Percentiles rank a stretch among this genome's conserved stretches.
phyloP scores from a whole-genome alignment of 176 grass and related monocot genomes.

The Coix lacrymajobi region DNA sequence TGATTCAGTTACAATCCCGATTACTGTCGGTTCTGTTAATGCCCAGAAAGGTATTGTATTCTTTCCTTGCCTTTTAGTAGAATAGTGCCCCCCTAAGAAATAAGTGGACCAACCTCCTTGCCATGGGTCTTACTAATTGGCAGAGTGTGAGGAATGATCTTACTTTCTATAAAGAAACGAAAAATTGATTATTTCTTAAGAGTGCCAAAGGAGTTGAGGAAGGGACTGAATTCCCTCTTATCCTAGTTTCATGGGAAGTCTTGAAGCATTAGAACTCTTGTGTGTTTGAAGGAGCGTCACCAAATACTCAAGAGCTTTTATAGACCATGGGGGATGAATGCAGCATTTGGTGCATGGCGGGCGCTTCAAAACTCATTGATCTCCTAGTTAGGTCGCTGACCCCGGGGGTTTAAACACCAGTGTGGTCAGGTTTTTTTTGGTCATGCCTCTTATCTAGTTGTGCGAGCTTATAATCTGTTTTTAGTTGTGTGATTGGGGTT shows the following conservation, averaged over 20 bases:
- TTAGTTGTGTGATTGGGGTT: neutral
- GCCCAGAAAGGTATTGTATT: slow-evolving; percentile 44
- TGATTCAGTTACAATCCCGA: slow-evolving; percentile 24
- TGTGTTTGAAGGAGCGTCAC: neutral
- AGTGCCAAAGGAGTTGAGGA: neutral
- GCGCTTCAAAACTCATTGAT: neutral
- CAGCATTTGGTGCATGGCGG: neutral
- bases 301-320: neutral
- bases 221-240: neutral
- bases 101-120: neutral
- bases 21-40: slow-evolving; percentile 17
- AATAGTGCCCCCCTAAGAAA: neutral
- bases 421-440: neutral
- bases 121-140: neutral
- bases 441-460: neutral
- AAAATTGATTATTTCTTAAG: neutral
- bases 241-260: neutral
- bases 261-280: neutral
- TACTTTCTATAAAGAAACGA: neutral
- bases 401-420: neutral
- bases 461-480: neutral
- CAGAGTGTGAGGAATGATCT: neutral
- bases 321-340: neutral
- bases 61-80: neutral
- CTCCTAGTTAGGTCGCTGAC: neutral